A percentile compares a stretch with the other conserved stretches of the same genome.
Conservation (phyloP, 75 land plant species). For the Larix kaempferi region DNA sequence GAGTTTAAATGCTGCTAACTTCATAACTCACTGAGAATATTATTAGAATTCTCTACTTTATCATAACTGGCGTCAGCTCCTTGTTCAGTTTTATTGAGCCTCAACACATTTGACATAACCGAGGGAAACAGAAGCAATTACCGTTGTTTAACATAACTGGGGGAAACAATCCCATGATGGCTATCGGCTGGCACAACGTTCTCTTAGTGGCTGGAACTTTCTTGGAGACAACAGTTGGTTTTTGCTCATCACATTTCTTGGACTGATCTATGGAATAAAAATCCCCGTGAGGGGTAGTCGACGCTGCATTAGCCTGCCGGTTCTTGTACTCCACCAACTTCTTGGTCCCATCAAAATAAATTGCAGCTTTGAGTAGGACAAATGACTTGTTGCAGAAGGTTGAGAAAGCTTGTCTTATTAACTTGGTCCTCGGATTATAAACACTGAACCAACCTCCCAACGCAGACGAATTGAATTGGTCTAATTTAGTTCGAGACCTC, state of each 20-base stretch:
- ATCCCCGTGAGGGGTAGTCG: background rate
- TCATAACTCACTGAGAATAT: background rate
- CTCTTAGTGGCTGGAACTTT: background rate
- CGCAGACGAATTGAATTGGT: background rate
- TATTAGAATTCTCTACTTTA: background rate
- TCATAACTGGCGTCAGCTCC: background rate
- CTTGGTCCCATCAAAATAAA: background rate
- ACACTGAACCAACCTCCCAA: background rate
- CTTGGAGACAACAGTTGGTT: background rate
- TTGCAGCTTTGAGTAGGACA: background rate
- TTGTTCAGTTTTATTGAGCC: background rate
- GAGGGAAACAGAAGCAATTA: background rate
- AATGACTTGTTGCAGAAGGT: constrained; percentile 2
- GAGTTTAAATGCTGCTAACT: background rate
- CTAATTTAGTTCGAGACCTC: no score
- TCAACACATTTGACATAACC: background rate
- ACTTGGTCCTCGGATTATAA: background rate
- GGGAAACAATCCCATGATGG: background rate
- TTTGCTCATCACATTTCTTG: background rate
- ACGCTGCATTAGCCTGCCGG: no score
- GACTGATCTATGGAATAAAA: no score
- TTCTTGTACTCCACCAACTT: background rate
- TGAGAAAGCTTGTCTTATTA: background rate
- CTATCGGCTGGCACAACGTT: background rate
- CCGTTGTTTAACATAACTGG: background rate